Evolutionary conservation across 2,329 filamentous ascomycete genomes (phyloP), one percentile per base, ranked within the genome.

Genomic region (Xylariaceae sp.): DNA sequence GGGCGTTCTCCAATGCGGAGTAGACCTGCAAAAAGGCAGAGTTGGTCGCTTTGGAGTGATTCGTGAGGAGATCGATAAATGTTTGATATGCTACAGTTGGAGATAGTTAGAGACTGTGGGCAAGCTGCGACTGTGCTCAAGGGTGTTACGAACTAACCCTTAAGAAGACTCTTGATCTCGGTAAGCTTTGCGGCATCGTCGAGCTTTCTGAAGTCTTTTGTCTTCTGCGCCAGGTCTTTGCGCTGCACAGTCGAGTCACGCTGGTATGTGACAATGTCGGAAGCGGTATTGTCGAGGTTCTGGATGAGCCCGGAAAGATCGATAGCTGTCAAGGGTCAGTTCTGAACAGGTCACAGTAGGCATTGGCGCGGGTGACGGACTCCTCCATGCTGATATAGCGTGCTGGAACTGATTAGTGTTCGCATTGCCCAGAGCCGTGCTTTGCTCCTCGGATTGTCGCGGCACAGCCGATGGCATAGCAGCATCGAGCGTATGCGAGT

Each of bases 181-280:
- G 79, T 78, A 48, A 99, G 74, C 71, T 97, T 99, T 51, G 82
- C 83, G 11, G 87, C 76, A 76, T 99, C 67, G 63, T 97, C 93
- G 11, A 96, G 80, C 70, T 97, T 97, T 55, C 92, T 81, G 63
- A 97, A 99, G 64, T 97, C 93, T 66, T 99, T 99, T 1, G 94
- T 99, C 78, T 97, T 97, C 68, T 97, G 92, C n/a, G 95, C 94
- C 17, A 99, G 78, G 55, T 99, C 95, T 69, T 99, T 99, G 48
- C 94, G 83, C 69, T 99, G 93, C 0, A 97, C 87, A 5, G 96
- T 88, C n/a, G 93, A 90, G 71, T 97, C 94, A 63, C 92, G 84
- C 68, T 99, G 95, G 68, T 96, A 91, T 44, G 88, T 78, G 47
- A 97, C 90, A 56, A 99, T 90, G 64, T 97, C 94, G 11, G 92